phyloP scores from a whole-genome alignment of 2,329 filamentous ascomycete genomes.

The Diplodia intermedia region DNA sequence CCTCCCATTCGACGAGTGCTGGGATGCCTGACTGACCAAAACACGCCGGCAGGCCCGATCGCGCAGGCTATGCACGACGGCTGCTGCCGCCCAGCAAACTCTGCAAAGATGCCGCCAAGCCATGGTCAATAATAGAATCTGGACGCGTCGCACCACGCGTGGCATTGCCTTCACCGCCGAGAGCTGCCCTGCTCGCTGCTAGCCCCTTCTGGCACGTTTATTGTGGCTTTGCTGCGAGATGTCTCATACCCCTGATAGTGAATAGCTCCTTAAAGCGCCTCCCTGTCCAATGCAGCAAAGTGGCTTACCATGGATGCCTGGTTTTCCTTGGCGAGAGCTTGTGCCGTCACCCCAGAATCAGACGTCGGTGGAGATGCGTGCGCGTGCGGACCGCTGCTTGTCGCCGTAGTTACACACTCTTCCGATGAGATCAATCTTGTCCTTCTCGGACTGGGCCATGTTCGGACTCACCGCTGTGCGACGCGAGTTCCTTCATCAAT shows the following conservation, averaged over 20 bases:
- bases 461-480: not conserved
- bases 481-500: not conserved
- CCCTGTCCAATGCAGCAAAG: constrained; percentile 18
- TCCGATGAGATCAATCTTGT: not conserved
- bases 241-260: constrained; percentile 15
- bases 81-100: too few relatives aligned
- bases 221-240: not conserved
- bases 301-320: not conserved
- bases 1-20: not conserved
- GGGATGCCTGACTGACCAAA: constrained; percentile 4
- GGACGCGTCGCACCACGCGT: constrained; percentile 16
- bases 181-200: not conserved
- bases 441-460: constrained; percentile 1
- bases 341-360: constrained; percentile 25
- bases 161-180: constrained; percentile 4
- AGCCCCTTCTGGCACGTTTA: not conserved
- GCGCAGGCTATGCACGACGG: not conserved
- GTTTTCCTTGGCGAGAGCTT: constrained; percentile 19
- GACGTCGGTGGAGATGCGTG: constrained; percentile 5
- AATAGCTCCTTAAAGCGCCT: not conserved
- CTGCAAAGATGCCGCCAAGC: not conserved
- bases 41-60: constrained; percentile 2
- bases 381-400: not conserved
- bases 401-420: not conserved
- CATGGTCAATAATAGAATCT: not conserved